Conservation (phyloP, 768 basidiomycete genomes). For the Amanita inopinata region DNA sequence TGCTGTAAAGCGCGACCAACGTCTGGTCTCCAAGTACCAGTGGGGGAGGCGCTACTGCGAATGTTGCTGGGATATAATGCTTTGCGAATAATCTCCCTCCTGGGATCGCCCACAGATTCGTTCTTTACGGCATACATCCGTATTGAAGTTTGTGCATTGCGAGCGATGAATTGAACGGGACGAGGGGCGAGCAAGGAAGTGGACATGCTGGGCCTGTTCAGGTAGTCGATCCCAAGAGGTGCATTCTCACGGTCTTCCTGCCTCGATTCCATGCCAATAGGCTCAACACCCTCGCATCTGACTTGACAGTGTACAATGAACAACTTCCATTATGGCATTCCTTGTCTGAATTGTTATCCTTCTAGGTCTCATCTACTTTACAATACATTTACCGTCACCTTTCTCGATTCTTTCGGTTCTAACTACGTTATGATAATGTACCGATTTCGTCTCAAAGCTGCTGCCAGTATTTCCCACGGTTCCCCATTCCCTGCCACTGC, state of each 20-base stretch:
- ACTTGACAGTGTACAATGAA: too few species aligned
- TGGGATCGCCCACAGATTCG: constrained; percentile 44
- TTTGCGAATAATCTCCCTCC: constrained; percentile 66
- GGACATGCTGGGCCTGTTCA: constrained; percentile 30
- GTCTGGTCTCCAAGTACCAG: constrained; percentile 78
- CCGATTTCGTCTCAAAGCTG: too few species aligned
- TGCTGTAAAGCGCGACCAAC: constrained; percentile 66
- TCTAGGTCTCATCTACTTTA: too few species aligned
- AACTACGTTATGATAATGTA: too few species aligned
- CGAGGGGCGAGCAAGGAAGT: constrained; percentile 27
- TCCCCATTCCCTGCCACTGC: not conserved
- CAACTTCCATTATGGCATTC: too few species aligned
- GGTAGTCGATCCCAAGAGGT: not conserved
- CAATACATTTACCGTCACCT: too few species aligned
- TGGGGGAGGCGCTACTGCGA: constrained; percentile 62
- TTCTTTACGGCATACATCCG: constrained; percentile 33
- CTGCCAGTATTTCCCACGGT: constrained; percentile 11
- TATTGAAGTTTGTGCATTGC: constrained; percentile 17
- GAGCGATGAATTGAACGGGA: constrained; percentile 23
- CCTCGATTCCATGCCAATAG: too few species aligned
- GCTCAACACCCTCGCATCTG: too few species aligned
- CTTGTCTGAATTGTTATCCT: too few species aligned
- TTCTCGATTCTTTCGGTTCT: too few species aligned
- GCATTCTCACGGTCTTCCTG: constrained; percentile 12
- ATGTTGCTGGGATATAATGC: constrained; percentile 74